A percentile compares a stretch with the other conserved stretches of the same genome.
Conservation (phyloP, 2,329 filamentous ascomycete genomes). For the Aaosphaeria pasadenensis region DNA sequence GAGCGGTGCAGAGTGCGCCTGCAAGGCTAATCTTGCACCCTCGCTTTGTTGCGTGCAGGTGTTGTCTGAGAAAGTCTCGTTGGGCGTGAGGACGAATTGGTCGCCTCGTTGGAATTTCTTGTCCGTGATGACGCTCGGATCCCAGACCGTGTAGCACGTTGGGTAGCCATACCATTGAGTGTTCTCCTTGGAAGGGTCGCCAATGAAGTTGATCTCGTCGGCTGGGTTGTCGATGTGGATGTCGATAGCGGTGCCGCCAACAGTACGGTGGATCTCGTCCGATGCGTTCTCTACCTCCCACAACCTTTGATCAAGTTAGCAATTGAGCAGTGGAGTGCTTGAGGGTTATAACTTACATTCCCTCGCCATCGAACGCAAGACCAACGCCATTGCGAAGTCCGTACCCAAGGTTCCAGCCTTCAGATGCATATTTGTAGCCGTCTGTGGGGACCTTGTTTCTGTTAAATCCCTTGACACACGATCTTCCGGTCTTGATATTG, state of each 20-base stretch:
- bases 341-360: conserved; percentile 10
- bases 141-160: conserved; percentile 63
- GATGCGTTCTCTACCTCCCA: conserved; percentile 64
- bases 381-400: conserved; percentile 70
- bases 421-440: conserved; percentile 46
- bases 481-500: conserved; percentile 53
- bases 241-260: conserved; percentile 48
- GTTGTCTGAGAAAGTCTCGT: conserved; percentile 22
- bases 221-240: conserved; percentile 66
- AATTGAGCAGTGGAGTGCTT: not conserved
- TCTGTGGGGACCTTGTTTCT: conserved; percentile 30
- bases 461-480: conserved; percentile 62
- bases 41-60: conserved; percentile 18
- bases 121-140: conserved; percentile 19
- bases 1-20: conserved; percentile 26
- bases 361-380: conserved; percentile 59
- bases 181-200: conserved; percentile 44
- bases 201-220: conserved; percentile 71
- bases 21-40: conserved; percentile 15
- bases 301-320: conserved; percentile 24
- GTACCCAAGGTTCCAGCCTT: conserved; percentile 56
- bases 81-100: conserved; percentile 29
- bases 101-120: conserved; percentile 19
- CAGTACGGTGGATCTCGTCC: conserved; percentile 58
- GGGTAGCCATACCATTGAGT: conserved; percentile 66